Evolutionary conservation across 176 grass and related monocot genomes (phyloP).

Genomic region (Otatea glauca): DNA sequence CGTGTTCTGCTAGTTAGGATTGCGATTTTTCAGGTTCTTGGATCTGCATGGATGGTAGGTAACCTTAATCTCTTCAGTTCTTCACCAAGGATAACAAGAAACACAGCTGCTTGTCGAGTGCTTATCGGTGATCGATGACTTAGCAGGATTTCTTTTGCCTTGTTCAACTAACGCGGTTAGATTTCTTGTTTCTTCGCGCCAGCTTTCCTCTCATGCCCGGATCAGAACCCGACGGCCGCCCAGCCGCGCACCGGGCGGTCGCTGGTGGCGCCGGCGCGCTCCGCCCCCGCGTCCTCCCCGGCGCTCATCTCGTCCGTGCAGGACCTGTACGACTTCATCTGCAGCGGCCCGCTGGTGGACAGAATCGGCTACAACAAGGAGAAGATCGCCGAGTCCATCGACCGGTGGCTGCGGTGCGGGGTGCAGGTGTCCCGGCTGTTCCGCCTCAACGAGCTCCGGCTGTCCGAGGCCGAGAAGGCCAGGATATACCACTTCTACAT

Average conservation of each 20-base stretch:
- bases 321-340: constrained; percentile 88
- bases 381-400: constrained; percentile 69
- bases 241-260: constrained; percentile 28
- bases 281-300: constrained; percentile 55
- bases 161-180: neutral
- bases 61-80: constrained; percentile 15
- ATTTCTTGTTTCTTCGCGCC: neutral
- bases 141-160: neutral
- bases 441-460: constrained; percentile 65
- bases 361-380: constrained; percentile 72
- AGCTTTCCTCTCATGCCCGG: constrained; percentile 53
- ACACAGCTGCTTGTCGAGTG: neutral
- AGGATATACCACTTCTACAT: constrained; percentile 94
- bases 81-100: neutral
- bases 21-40: constrained; percentile 1
- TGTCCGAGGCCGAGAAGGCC: constrained; percentile 72
- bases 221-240: constrained; percentile 28
- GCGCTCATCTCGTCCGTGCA: constrained; percentile 65
- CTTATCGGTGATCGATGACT: neutral
- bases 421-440: constrained; percentile 69
- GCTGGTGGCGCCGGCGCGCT: constrained; percentile 36
- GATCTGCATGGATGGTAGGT: constrained; percentile 44
- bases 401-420: constrained; percentile 73
- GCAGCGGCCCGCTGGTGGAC: constrained; percentile 75
- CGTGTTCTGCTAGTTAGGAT: neutral